These are phyloP conservation scores for Monosporozyma aerobia DNA, from an alignment of 805 yeast genomes.

Conservation along the genomic window DNA sequence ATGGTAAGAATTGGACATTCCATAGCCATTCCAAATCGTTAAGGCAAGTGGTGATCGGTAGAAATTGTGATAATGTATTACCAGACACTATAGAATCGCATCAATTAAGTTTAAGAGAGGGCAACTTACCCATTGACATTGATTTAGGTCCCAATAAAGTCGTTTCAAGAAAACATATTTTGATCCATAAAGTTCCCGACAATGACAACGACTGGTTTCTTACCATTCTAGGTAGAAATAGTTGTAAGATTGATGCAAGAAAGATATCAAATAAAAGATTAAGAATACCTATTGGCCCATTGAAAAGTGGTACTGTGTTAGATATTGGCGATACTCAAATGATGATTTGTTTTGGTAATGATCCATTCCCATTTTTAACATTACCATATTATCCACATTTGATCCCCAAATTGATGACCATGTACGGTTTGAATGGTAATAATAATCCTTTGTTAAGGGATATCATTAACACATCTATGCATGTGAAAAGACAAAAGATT, in stretches of 20 bases:
- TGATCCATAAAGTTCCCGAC: conserved; percentile 74
- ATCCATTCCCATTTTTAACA: conserved; percentile 54
- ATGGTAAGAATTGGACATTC: conserved; percentile 89
- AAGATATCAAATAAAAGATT: not conserved
- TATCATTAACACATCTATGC: conserved; percentile 8
- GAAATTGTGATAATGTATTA: conserved; percentile 46
- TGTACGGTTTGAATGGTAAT: conserved; percentile 17
- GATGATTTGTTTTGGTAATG: conserved; percentile 95
- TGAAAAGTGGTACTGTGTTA: conserved; percentile 75
- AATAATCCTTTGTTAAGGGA: conserved; percentile 10
- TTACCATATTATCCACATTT: conserved; percentile 26
- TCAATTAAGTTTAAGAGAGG: not conserved
- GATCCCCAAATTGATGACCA: conserved; percentile 24
- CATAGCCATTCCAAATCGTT: conserved; percentile 35
- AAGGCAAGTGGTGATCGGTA: conserved; percentile 44
- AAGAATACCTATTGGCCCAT: not conserved
- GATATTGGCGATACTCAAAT: conserved; percentile 96
- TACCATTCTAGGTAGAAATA: conserved; percentile 72
- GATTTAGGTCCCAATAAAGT: conserved; percentile 96
- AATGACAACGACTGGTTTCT: conserved; percentile 38
- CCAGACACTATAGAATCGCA: not conserved
- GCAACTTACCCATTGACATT: conserved; percentile 35
- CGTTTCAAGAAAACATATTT: conserved; percentile 84
- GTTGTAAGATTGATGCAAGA: conserved; percentile 52
- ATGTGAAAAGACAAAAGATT: conserved; percentile 4